Percentiles rank a stretch among this genome's conserved stretches.
Conservation (phyloP, 768 basidiomycete species). For the Mycena rosella region DNA sequence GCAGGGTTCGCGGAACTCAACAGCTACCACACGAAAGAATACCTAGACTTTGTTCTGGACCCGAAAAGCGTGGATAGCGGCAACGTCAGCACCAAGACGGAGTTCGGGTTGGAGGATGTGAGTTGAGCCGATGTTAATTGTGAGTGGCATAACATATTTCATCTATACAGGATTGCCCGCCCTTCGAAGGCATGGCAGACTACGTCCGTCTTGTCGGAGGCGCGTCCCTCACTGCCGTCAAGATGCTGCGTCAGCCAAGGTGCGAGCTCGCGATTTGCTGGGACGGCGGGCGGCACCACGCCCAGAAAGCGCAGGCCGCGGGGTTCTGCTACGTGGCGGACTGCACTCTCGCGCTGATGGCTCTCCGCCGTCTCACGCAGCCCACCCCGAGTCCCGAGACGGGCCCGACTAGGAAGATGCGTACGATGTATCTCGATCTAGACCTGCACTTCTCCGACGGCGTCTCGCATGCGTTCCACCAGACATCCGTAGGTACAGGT, state of each 20-base stretch:
- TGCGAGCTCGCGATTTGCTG: constrained; percentile 83
- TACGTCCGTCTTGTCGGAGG: constrained; percentile 84
- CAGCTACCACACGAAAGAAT: constrained; percentile 79
- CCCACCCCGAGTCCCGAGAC: constrained; percentile 5
- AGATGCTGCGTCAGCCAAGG: constrained; percentile 62
- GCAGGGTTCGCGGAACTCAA: constrained; percentile 71
- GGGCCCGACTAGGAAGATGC: constrained; percentile 53
- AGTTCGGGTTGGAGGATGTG: constrained; percentile 75
- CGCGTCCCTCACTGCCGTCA: constrained; percentile 80
- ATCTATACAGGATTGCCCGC: constrained; percentile 75
- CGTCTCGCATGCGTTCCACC: constrained; percentile 82
- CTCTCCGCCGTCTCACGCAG: constrained; percentile 54
- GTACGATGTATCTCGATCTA: constrained; percentile 92
- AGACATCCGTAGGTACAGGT: constrained; percentile 47
- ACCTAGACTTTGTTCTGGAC: constrained; percentile 70
- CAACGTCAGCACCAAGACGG: constrained; percentile 40
- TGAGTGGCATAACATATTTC: no score
- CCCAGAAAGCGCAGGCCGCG: constrained; percentile 79
- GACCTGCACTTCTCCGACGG: constrained; percentile 95
- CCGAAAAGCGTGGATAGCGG: constrained; percentile 43
- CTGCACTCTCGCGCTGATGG: constrained; percentile 83
- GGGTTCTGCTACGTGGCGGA: constrained; percentile 98
- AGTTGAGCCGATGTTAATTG: constrained; percentile 22
- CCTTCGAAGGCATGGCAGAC: constrained; percentile 74
- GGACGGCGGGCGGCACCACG: constrained; percentile 96